phyloP scores from a whole-genome alignment of 345 rosid genomes.

The Salix suchowensis region DNA sequence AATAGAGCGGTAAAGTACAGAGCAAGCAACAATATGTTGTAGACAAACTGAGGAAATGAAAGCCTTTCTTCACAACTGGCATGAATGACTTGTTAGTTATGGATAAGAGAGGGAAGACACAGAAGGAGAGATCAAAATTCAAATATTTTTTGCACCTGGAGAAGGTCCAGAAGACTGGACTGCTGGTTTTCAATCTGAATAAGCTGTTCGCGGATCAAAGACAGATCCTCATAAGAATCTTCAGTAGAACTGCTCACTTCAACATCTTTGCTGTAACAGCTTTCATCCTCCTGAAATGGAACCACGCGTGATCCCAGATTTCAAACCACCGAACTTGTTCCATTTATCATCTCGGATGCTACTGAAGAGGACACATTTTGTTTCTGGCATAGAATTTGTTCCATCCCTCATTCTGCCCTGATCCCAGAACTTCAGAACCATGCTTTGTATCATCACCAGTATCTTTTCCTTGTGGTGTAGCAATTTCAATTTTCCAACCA shows the following conservation, averaged over 20 bases:
- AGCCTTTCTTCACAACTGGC: background rate
- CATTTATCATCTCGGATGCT: slow-evolving; percentile 28
- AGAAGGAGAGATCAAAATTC: background rate
- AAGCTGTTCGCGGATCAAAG: slow-evolving; percentile 62
- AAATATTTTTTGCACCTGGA: slow-evolving; percentile 56
- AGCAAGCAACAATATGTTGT: background rate
- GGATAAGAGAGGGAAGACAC: background rate
- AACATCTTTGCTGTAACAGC: slow-evolving; percentile 25
- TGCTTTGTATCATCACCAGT: slow-evolving; percentile 20
- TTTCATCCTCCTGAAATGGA: slow-evolving; percentile 51
- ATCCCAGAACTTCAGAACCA: slow-evolving; percentile 21
- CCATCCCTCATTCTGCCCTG: slow-evolving; percentile 24
- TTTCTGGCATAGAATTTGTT: slow-evolving; percentile 33
- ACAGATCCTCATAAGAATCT: slow-evolving; percentile 49
- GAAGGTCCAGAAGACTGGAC: slow-evolving; percentile 62
- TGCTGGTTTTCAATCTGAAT: slow-evolving; percentile 86
- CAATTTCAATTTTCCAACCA: slow-evolving; percentile 35
- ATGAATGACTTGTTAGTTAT: background rate
- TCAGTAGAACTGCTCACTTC: slow-evolving; percentile 20
- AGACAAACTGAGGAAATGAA: background rate
- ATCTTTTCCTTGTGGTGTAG: slow-evolving; percentile 20
- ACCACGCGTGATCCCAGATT: slow-evolving; percentile 55
- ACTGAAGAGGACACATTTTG: slow-evolving; percentile 42
- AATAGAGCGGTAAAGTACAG: background rate
- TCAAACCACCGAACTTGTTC: slow-evolving; percentile 39